phyloP scores from a whole-genome alignment of 176 grass and related monocot species.

The Rhynchospora tenuis region DNA sequence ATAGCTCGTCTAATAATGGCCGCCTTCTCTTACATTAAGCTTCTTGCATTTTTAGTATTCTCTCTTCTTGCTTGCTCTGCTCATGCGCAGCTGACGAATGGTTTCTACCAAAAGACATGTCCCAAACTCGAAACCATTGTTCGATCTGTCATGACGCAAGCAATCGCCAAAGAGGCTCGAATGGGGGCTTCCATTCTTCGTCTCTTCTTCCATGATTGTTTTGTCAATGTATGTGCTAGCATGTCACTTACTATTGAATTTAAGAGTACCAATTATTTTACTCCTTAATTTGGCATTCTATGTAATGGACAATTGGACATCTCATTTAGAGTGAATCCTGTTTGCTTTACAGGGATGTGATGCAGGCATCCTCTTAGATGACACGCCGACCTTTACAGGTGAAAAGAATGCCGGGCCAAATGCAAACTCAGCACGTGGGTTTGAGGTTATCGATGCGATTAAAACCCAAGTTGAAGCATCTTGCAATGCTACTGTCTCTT shows the following conservation, averaged over 20 bases:
- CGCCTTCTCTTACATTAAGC: background rate
- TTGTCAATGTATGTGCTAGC: conserved; percentile 33
- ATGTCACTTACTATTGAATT: no score
- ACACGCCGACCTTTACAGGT: conserved; percentile 23
- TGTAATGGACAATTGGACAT: background rate
- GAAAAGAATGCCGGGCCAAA: conserved; percentile 53
- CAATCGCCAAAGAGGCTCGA: conserved; percentile 22
- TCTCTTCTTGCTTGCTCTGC: conserved; percentile 18
- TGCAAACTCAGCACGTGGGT: conserved; percentile 44
- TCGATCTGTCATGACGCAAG: background rate
- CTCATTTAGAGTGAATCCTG: background rate
- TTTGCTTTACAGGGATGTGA: conserved; percentile 39
- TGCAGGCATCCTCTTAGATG: conserved; percentile 51
- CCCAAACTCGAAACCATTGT: conserved; percentile 43
- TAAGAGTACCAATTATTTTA: background rate
- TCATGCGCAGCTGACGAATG: conserved; percentile 37
- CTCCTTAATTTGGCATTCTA: background rate
- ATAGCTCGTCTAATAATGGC: conserved; percentile 20
- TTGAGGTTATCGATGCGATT: no score
- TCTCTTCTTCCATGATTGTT: conserved; percentile 78
- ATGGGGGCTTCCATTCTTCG: conserved; percentile 55
- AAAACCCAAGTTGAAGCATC: conserved; percentile 12
- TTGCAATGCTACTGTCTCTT: conserved; percentile 27
- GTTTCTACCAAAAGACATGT: conserved; percentile 43
- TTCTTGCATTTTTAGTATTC: conserved; percentile 15